Base-by-base conservation (phyloP, 768 basidiomycete species). In the Cystobasidium onofrii region DNA sequence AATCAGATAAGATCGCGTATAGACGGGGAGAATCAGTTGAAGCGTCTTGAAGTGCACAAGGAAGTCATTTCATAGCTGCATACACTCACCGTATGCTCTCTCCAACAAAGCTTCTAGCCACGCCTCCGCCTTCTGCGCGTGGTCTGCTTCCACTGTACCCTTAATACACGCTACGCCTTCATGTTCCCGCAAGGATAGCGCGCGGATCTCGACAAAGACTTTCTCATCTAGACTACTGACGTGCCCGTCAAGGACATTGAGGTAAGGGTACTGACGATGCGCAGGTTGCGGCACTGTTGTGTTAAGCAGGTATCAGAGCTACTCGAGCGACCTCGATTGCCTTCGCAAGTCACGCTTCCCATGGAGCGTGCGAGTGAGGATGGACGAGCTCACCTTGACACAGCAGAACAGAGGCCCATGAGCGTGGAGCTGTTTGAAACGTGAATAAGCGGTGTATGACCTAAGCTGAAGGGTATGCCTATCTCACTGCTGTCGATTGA, bases 91-190 rank as follows among this genome's bases (percentile, higher is more conserved):
- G 23, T 76, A 64, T 12, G 88, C 85, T 36, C 82, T 79, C 6
- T 84, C 81, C 83, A 88, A 84, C 25, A 89, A 80, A 1, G 81
- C 79, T 61, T 83, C 82, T 18, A 84, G 84, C 87, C 89, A 91
- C 63, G 84, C 82, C 23, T 80, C 75, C 1, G 84, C 84, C 3
- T 74, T 72, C 29, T 78, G 75, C 17, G 80, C 79, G 60, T 84
- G 81, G 0, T 76, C 79, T 80, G 12, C 82, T 81, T 84, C 80
- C 12, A 82, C 77, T 4, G 87, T 87, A 18, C 82, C 82, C 44
- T 86, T 62, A 29, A 83, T 82, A 41, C 81, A 79, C 34, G 89
- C 82, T 1, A 78, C 80, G 57, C 83, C 84, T 71, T 82, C 81
- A 75, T 83, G 83, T 70, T 81, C 82, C 76, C 83, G 74, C 23